phyloP scores from a whole-genome alignment of 1,284 basidiomycete genomes.

The Malassezia caprae region DNA sequence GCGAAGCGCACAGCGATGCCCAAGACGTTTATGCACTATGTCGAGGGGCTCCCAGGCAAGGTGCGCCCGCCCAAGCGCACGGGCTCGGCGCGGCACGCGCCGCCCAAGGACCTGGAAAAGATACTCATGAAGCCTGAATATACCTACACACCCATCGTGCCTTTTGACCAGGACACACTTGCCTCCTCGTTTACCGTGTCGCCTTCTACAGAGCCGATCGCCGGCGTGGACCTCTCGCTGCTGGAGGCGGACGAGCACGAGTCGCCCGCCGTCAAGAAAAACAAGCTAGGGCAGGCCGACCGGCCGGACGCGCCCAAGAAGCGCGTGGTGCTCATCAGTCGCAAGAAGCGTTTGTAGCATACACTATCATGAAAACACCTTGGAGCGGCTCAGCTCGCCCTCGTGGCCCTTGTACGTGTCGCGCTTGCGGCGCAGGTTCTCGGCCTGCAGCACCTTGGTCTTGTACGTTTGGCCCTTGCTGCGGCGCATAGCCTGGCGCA shows the following conservation, averaged over 20 bases:
- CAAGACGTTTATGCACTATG: constrained; percentile 15
- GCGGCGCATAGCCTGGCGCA: constrained; percentile 63
- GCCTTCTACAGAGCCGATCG: not conserved
- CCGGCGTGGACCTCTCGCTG: constrained; percentile 8
- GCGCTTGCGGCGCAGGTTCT: constrained; percentile 60
- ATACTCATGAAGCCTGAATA: constrained; percentile 19
- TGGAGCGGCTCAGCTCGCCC: constrained; percentile 70
- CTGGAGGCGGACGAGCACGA: constrained; percentile 17
- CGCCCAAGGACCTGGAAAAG: constrained; percentile 6
- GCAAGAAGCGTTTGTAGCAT: constrained; percentile 13
- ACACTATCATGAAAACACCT: constrained; percentile 66
- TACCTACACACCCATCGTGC: constrained; percentile 15
- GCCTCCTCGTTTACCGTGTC: constrained; percentile 5
- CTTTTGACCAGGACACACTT: constrained; percentile 11
- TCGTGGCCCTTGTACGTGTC: constrained; percentile 61
- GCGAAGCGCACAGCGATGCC: constrained; percentile 3
- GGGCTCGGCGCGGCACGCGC: not conserved
- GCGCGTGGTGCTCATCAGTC: constrained; percentile 16
- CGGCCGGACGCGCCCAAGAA: constrained; percentile 14
- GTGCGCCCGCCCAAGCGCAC: constrained; percentile 11
- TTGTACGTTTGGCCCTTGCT: constrained; percentile 71
- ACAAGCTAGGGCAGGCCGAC: constrained; percentile 1
- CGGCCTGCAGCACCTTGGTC: constrained; percentile 66
- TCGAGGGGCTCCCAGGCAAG: constrained; percentile 12
- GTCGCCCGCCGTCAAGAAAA: not conserved